Conservation (phyloP, 768 basidiomycete genomes). For the Hypholoma sublateritium region DNA sequence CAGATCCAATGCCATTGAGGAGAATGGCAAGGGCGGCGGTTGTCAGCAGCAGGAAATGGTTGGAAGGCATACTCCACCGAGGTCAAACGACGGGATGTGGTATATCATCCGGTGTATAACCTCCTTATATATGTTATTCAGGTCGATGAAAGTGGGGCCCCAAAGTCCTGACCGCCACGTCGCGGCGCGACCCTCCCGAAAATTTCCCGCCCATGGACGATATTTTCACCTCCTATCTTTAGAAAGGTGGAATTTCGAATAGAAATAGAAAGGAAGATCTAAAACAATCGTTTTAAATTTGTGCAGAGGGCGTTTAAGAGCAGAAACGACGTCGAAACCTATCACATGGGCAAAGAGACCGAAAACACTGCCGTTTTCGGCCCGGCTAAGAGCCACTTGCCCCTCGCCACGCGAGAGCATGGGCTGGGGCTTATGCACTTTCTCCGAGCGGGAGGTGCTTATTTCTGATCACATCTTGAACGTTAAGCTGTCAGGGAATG, state of each 20-base stretch:
- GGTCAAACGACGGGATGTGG: not conserved
- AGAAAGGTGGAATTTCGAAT: not conserved
- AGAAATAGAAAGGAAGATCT: not conserved
- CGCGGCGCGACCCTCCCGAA: not conserved
- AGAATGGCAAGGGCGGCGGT: not conserved
- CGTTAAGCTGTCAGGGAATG: too few species aligned
- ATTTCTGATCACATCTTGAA: too few species aligned
- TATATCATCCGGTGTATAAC: not conserved
- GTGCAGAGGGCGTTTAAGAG: conserved; percentile 1
- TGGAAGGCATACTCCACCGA: not conserved
- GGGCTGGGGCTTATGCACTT: not conserved
- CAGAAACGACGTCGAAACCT: not conserved
- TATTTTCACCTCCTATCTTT: not conserved
- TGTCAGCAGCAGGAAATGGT: not conserved
- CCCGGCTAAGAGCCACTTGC: not conserved
- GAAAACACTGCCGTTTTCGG: not conserved
- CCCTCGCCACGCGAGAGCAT: not conserved
- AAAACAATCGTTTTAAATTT: not conserved
- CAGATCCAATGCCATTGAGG: conserved; percentile 1
- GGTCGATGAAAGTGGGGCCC: not conserved
- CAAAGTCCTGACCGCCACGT: not conserved
- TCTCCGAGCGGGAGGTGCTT: not conserved
- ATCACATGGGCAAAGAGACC: conserved; percentile 3
- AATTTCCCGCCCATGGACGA: not conserved
- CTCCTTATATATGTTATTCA: not conserved